These are phyloP conservation scores for Daldinia eschscholtzii DNA, from an alignment of 2,329 filamentous ascomycete genomes.

Conservation along the genomic window DNA sequence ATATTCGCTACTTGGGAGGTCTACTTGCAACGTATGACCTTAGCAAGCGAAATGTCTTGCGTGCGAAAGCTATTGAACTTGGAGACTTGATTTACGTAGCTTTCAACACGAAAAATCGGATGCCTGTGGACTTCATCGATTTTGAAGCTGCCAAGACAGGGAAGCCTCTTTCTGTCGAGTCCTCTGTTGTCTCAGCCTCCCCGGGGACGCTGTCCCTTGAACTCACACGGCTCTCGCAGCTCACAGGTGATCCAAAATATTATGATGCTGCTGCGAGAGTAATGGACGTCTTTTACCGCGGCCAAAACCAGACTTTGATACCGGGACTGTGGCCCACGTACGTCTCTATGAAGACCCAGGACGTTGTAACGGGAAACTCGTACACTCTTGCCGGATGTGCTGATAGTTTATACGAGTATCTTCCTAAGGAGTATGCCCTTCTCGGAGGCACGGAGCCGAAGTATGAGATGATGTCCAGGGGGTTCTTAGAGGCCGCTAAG, in stretches of 20 bases:
- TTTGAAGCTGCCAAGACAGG: constrained; percentile 58
- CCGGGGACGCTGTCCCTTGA: constrained; percentile 78
- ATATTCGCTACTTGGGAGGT: constrained; percentile 60
- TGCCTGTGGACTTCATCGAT: constrained; percentile 63
- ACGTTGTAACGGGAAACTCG: constrained; percentile 52
- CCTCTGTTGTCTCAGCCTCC: constrained; percentile 58
- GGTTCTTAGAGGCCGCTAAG: constrained; percentile 68
- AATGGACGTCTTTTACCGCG: constrained; percentile 73
- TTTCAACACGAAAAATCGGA: constrained; percentile 61
- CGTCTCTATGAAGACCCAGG: constrained; percentile 70
- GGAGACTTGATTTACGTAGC: constrained; percentile 61
- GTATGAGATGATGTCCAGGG: constrained; percentile 57
- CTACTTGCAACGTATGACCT: constrained; percentile 58
- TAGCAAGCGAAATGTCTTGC: constrained; percentile 55
- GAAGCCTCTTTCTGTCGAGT: constrained; percentile 52
- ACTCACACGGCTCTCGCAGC: constrained; percentile 78
- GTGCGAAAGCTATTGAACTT: constrained; percentile 59
- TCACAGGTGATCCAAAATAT: constrained; percentile 79
- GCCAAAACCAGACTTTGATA: constrained; percentile 74
- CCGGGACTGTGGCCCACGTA: constrained; percentile 80
- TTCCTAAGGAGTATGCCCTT: constrained; percentile 74
- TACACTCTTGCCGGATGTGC: constrained; percentile 56
- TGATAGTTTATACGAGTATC: constrained; percentile 66
- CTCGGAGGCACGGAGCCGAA: constrained; percentile 67
- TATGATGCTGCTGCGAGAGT: constrained; percentile 78